Evolutionary conservation across 139 green algal genomes (phyloP), one percentile per base, ranked within the genome.

Genomic region (Chlorella sorokiniana): DNA sequence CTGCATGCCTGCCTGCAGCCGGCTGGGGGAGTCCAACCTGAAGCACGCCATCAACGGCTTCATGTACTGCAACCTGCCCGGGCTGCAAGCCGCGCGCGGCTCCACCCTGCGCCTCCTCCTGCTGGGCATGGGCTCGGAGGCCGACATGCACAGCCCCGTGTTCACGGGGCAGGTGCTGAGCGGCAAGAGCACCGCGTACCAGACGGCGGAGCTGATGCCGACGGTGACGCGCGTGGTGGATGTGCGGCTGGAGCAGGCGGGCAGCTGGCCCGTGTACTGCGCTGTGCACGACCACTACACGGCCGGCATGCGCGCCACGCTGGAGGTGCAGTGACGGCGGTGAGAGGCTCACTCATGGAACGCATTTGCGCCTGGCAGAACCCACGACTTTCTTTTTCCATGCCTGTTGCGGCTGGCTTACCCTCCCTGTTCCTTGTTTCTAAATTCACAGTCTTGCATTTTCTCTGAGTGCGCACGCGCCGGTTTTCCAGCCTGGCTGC

Each of bases 1-100:
- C n/a, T n/a, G n/a, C n/a, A n/a, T n/a, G n/a, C n/a, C n/a, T n/a
- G n/a, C n/a, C n/a, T n/a, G n/a, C n/a, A n/a, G n/a, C n/a, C n/a
- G n/a, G n/a, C n/a, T n/a, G n/a, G 72, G 72, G 1, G 87, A 91
- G 73, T 79, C 48, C 35, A 89, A 89, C 77, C 63, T 91, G 10
- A 91, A 78, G 85, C 87, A 91, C 62, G 27, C 25, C 45, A 83
- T 91, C 73, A 91, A 91, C 69, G 77, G 88, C 37, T 84, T 74
- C 72, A 1, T 92, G 33, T 92, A 87, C 82, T 93, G 89, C 88
- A 89, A 91, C 76, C 45, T 81, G 40, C 85, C 85, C 8, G 83
- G 79, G 14, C 44, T 92, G 44, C 29, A 75, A n/a, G 56, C 87
- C 37, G 11, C 68, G 22, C 25, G 29, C 18, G 70, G 63, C 22